Base-by-base conservation (phyloP, 345 rosid genomes). In the Erysimum cheiranthoides region DNA sequence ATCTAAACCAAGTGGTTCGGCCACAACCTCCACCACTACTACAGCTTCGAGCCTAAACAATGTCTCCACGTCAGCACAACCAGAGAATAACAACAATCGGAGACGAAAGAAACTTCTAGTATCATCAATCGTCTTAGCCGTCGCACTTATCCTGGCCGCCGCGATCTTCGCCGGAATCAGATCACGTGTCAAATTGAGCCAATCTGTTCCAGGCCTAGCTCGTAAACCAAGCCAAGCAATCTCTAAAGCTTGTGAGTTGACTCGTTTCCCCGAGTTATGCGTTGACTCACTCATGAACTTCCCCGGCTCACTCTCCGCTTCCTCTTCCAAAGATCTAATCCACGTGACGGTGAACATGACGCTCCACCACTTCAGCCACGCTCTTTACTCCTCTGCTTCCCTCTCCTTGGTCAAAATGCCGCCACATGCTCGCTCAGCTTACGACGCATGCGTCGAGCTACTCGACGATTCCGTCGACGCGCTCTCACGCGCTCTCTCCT, bases 301-400 rank as follows among this genome's bases (percentile, higher is more conserved):
- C 62, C 97, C 98, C 0, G 99, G 90, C 42, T 76, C 92, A 5
- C 13, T 61, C 60, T 65, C 78, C 14, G 98, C 98, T 3, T 66
- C 81, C 13, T 72, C 54, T 61, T 82, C 90, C 67, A 76, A 78
- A 59, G 96, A 93, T 78, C 84, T 95, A 39, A 85, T 95, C 68
- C 98, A 95, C 93, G 87, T 95, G 79, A 88, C 99, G 36, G 85
- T 95, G 77, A 95, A 95, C 75, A 86, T 91, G 89, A 92, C 99
- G 49, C 88, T 92, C 10, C 96, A 89, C 75, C 97, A 89, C 76
- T 84, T 95, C 76, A 83, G 59, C 75, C 85, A 77, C 63, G 99
- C 99, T 0, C 89, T 95, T 57, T 93, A 95, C 79, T 56, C 73
- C 1, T 63, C 98, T 1, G 69, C 89, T 1, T 70, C 77, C 2